These are phyloP conservation scores for Phytophthora podocarpi DNA, from an alignment of 352 stramenopile species.

Conservation along the genomic window DNA sequence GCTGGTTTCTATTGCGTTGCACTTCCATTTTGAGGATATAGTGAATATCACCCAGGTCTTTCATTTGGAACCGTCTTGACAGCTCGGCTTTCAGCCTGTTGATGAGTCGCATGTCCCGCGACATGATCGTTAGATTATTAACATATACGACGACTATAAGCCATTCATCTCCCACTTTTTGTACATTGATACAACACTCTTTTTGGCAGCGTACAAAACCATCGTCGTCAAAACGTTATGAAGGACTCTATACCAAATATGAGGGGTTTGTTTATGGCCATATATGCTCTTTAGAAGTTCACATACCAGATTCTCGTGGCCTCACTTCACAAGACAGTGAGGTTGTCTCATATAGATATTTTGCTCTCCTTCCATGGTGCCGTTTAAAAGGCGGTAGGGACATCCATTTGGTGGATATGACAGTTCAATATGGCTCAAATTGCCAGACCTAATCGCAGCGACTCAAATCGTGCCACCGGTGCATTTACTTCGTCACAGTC, in stretches of 20 bases:
- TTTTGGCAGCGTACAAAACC: slow-evolving; percentile 7
- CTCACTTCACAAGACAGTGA: not conserved
- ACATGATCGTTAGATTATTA: too few species aligned
- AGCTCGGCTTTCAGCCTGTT: slow-evolving; percentile 21
- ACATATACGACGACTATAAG: too few species aligned
- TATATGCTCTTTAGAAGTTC: slow-evolving; percentile 5
- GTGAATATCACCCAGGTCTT: slow-evolving; percentile 26
- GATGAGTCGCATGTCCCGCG: too few species aligned
- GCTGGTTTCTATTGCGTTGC: not conserved
- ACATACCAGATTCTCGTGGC: slow-evolving; percentile 3
- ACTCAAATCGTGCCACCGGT: slow-evolving; percentile 6
- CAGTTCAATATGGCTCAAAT: slow-evolving; percentile 1
- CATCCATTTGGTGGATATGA: too few species aligned
- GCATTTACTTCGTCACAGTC: slow-evolving; percentile 5
- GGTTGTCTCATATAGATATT: too few species aligned
- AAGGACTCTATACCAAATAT: slow-evolving; percentile 23
- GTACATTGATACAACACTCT: slow-evolving; percentile 19
- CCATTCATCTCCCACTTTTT: slow-evolving; percentile 25
- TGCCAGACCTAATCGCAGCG: not conserved
- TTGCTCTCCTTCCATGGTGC: too few species aligned
- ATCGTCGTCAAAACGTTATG: slow-evolving; percentile 12
- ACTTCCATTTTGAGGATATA: slow-evolving; percentile 26
- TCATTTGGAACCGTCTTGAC: slow-evolving; percentile 23
- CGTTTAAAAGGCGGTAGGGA: too few species aligned
- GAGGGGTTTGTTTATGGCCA: not conserved